phyloP scores from a whole-genome alignment of 768 basidiomycete species.

The Coprinopsis marcescibilis region DNA sequence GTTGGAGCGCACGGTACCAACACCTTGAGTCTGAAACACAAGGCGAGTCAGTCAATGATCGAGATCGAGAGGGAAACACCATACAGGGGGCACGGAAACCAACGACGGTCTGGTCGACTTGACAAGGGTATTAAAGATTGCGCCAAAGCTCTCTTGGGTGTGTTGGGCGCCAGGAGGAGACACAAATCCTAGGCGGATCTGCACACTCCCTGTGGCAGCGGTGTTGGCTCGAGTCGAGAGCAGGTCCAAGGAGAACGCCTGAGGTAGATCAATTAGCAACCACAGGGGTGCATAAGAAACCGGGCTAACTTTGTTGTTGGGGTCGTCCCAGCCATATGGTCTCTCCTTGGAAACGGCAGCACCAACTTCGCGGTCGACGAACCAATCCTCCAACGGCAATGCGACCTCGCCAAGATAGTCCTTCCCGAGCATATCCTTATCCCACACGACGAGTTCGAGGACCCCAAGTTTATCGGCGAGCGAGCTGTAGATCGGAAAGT shows the following conservation, averaged over 20 bases:
- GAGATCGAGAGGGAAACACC: slow-evolving; percentile 29
- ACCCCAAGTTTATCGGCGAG: slow-evolving; percentile 67
- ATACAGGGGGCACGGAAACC: slow-evolving; percentile 72
- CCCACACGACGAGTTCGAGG: slow-evolving; percentile 88
- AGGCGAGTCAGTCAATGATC: too few species aligned
- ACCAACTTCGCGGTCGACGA: slow-evolving; percentile 21
- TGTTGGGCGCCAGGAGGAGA: slow-evolving; percentile 36
- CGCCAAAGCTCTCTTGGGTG: slow-evolving; percentile 45
- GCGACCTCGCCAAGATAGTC: slow-evolving; percentile 92
- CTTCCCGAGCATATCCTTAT: slow-evolving; percentile 84
- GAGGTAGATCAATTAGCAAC: too few species aligned
- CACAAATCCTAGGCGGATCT: slow-evolving; percentile 44
- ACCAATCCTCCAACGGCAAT: slow-evolving; percentile 81
- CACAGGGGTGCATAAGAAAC: not conserved
- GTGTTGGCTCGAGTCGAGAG: slow-evolving; percentile 39
- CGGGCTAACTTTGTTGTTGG: slow-evolving; percentile 58
- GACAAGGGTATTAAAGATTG: slow-evolving; percentile 56
- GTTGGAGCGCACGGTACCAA: slow-evolving; percentile 74
- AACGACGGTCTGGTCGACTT: slow-evolving; percentile 61
- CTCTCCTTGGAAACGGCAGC: slow-evolving; percentile 15
- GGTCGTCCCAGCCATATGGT: slow-evolving; percentile 51
- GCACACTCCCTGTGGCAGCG: slow-evolving; percentile 32
- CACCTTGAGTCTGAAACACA: slow-evolving; percentile 85
- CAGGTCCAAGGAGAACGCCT: slow-evolving; percentile 34
- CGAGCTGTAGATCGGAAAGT: slow-evolving; percentile 79